Evolutionary conservation across 345 rosid genomes (phyloP), one percentile per base, ranked within the genome.

Genomic region (Pelargonium nanum): DNA sequence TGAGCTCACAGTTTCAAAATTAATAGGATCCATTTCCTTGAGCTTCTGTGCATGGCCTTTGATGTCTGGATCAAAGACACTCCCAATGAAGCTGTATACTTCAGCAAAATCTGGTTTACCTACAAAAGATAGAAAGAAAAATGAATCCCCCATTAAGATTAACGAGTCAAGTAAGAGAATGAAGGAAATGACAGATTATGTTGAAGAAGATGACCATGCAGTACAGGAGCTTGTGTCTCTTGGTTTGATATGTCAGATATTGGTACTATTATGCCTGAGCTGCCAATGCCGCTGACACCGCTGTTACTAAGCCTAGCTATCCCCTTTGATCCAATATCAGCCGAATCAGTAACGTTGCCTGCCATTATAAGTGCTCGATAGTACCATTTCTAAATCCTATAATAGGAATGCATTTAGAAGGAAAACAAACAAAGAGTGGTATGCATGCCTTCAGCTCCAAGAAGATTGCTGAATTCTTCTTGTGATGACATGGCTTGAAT

Each of bases 1-100:
- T 24, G 26, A 53, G 73, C 96, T 84, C 68, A 89, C 98, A 51
- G 98, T 92, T 80, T 92, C 95, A 48, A 81, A 89, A 71, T 85
- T 92, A 58, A 89, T 84, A 59, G 97, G 98, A 68, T 92, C 98
- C 98, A 92, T 92, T 72, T 84, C 98, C 81, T 89, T 81, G 63
- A 92, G 95, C 77, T 87, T 87, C 62, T 87, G 74, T 65, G 71
- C 75, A n/a, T 89, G 97, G 63, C 77, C 91, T 58, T 70, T 48
- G 59, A 80, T 69, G 45, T 81, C 82, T 26, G 93, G 95, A 80
- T 92, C 97, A 65, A 92, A 92, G 54, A 92, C 83, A 61, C 89
- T 87, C 57, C 97, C 98, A 32, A 92, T 89, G 82, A 92, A 92
- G 68, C 76, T 71, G 74, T 92, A 92, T 21, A 92, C 97, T 78